phyloP scores from a whole-genome alignment of 2,329 filamentous ascomycete genomes.

The Talaromyces funiculosus region DNA sequence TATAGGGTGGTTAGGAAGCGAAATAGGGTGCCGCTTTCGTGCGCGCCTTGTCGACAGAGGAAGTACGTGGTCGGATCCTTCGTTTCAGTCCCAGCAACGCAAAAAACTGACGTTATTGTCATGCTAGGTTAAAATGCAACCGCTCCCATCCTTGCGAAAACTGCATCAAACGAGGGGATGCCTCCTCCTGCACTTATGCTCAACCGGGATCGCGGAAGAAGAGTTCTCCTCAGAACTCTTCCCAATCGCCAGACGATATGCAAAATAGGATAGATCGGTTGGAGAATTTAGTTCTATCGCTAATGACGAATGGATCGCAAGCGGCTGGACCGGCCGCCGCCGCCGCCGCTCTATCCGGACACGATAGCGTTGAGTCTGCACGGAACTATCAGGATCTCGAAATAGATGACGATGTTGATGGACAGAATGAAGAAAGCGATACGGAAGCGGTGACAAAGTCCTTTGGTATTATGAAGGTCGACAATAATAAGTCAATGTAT shows the following conservation, averaged over 20 bases:
- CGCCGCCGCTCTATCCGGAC: conserved; percentile 50
- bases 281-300: conserved; percentile 81
- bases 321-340: conserved; percentile 55
- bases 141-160: conserved; percentile 88
- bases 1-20: conserved; percentile 86
- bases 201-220: conserved; percentile 64
- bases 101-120: conserved; percentile 17
- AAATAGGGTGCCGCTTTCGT: conserved; percentile 87
- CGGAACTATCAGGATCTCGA: conserved; percentile 33
- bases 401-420: conserved; percentile 52
- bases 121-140: conserved; percentile 75
- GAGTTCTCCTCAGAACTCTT: conserved; percentile 49
- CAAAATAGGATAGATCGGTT: conserved; percentile 95
- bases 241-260: conserved; percentile 83
- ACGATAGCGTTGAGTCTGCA: conserved; percentile 35
- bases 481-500: conserved; percentile 72
- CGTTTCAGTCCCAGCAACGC: neutral
- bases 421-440: conserved; percentile 57
- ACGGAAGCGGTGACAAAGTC: conserved; percentile 66
- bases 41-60: conserved; percentile 81
- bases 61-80: conserved; percentile 58
- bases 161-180: conserved; percentile 81
- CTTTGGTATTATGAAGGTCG: conserved; percentile 76
- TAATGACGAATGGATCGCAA: conserved; percentile 84
- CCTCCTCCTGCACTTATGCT: conserved; percentile 78